Conservation (phyloP, 2,329 filamentous ascomycete genomes). For the Colletotrichum limetticola region DNA sequence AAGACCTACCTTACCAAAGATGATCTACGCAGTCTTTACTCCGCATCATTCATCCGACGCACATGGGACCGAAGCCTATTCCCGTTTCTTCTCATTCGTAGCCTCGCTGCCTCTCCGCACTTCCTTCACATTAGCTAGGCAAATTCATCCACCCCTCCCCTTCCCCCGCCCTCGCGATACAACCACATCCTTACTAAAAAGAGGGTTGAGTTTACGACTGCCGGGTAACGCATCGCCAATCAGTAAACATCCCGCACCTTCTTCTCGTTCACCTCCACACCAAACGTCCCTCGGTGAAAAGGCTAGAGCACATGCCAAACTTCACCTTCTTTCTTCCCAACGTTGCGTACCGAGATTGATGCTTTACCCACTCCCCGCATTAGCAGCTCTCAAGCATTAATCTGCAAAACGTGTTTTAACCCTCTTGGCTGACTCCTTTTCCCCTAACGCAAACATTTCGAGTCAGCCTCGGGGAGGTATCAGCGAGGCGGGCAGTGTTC, state of each 20-base stretch:
- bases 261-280: background rate
- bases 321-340: background rate
- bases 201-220: background rate
- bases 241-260: background rate
- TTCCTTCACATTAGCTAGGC: background rate
- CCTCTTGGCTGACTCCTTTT: background rate
- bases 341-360: constrained; percentile 19
- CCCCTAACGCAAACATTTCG: background rate
- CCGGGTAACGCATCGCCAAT: constrained; percentile 8
- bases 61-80: background rate
- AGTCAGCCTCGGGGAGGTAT: background rate
- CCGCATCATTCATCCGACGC: background rate
- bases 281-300: background rate
- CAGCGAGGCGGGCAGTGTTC: background rate
- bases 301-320: constrained; percentile 23
- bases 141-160: background rate
- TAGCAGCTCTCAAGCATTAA: constrained; percentile 3
- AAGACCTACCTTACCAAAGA: background rate
- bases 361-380: constrained; percentile 1
- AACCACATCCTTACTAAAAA: background rate
- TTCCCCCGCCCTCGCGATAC: background rate
- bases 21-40: background rate
- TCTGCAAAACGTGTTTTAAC: constrained; percentile 4
- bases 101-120: no score
- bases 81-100: background rate